A percentile compares a stretch with the other conserved stretches of the same genome.
Evolutionary conservation across 1,284 basidiomycete species (phyloP).

Genomic region (Porogramme epimiltina): DNA sequence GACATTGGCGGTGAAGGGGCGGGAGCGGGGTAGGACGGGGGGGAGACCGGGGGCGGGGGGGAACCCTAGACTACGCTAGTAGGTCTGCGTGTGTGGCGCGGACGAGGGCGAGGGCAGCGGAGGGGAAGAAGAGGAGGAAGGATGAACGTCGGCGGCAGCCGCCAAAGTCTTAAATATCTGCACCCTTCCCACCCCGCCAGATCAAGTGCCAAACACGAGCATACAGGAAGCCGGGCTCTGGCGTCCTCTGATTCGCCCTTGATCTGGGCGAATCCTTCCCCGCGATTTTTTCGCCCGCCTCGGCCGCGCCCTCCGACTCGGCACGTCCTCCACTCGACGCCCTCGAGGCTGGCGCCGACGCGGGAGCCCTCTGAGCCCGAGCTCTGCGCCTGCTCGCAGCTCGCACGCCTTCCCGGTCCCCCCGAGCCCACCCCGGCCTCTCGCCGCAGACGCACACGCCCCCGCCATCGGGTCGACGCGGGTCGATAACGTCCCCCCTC

Average conservation of each 20-base stretch:
- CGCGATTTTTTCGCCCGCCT: background rate
- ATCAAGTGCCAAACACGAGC: constrained; percentile 16
- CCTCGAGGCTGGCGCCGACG: constrained; percentile 3
- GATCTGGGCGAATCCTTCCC: constrained; percentile 15
- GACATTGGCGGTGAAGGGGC: constrained; percentile 28
- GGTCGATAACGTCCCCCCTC: constrained; percentile 15
- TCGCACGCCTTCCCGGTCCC: background rate
- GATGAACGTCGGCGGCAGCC: constrained; percentile 23
- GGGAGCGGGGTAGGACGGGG: constrained; percentile 26
- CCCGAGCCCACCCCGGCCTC: background rate
- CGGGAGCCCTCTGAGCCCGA: background rate
- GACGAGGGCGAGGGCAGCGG: constrained; percentile 18
- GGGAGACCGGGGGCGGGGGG: constrained; percentile 25
- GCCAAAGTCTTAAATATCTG: constrained; percentile 24
- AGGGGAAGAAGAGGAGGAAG: constrained; percentile 27
- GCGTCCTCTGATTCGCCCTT: constrained; percentile 12
- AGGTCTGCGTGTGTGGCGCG: constrained; percentile 23
- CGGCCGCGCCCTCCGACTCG: constrained; percentile 21
- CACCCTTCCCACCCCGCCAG: constrained; percentile 13
- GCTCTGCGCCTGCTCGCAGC: background rate
- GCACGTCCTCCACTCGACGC: no score
- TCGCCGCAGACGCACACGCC: background rate
- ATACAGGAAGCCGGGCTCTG: constrained; percentile 16
- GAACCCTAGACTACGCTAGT: constrained; percentile 27
- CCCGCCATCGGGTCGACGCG: constrained; percentile 12